Evolutionary conservation across 306 rosid species (phyloP), one percentile per base, ranked within the genome.

Genomic region (Trifolium subterraneum): DNA sequence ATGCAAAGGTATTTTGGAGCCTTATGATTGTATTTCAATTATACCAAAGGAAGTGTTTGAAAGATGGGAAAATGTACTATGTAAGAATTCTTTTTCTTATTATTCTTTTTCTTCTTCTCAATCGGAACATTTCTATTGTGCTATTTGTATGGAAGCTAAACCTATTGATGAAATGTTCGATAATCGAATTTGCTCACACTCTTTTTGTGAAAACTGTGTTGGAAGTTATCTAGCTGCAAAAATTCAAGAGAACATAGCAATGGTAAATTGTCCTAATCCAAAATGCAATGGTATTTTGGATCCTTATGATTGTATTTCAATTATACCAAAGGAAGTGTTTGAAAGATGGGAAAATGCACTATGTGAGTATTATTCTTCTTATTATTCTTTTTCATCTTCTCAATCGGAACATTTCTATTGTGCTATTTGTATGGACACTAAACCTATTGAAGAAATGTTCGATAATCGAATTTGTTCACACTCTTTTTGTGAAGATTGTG

Each of bases 331-430:
- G 22, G 79, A 83, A 9, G 86, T 88, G 41, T 66, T 88, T 68
- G 92, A 87, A 36, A 20, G 88, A 36, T 92, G 96, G 92, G 91
- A 69, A 29, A 44, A 44, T 75, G 88, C 83, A 0, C 84, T 87
- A 11, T 3, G 81, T 87, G 90, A 90, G 62, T n/a, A n/a, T n/a
- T n/a, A n/a, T n/a, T 22, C 25, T 22, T 22, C 25, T 22, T 22
- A 1, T 22, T 22, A 1, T 22, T 22, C 25, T 22, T 22, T 2
- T 22, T 22, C 25, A 1, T 22, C 25, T 22, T 38, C 22, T 18
- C 12, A 18, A 51, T 18, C 18, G 58, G 18, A 18, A 51, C 58
- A 18, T 7, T 47, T 1, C 1, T 48, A 48, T 15, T 52, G 59
- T 19, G 11, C 27, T 2, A 52, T 52, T 1, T 52, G 59, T 9